Evolutionary conservation across 495 filamentous ascomycete genomes (phyloP).

Genomic region (Parathielavia appendiculata): DNA sequence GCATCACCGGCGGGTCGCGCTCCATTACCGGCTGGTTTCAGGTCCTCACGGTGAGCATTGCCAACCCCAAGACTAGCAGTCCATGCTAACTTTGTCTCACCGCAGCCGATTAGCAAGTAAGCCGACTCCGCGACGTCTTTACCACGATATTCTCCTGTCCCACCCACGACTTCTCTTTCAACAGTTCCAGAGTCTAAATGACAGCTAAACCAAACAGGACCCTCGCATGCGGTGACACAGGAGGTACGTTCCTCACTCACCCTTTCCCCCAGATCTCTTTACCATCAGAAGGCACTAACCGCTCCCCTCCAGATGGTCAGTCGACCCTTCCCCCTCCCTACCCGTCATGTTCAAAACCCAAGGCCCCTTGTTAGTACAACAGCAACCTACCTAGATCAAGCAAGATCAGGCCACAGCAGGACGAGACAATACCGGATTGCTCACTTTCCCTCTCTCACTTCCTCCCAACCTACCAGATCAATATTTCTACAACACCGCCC

Average conservation of each 20-base stretch:
- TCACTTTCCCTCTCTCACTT: not conserved
- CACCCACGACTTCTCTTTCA: not conserved
- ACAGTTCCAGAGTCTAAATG: not conserved
- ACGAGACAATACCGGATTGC: too few species aligned
- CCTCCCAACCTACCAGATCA: conserved; percentile 2
- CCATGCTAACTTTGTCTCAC: not conserved
- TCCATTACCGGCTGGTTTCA: conserved; percentile 62
- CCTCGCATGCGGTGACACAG: conserved; percentile 33
- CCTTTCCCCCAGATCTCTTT: not conserved
- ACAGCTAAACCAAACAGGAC: conserved; percentile 14
- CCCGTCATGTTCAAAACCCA: too few species aligned
- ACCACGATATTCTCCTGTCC: too few species aligned
- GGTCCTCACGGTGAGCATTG: conserved; percentile 49
- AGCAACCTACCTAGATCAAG: not conserved
- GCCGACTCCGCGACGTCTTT: not conserved
- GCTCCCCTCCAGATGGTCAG: conserved; percentile 10
- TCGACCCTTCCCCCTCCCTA: not conserved
- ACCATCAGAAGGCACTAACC: not conserved
- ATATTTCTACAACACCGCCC: not conserved
- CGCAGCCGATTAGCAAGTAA: conserved; percentile 28
- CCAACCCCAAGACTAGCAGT: not conserved
- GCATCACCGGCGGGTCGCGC: conserved; percentile 33
- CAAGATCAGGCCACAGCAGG: not conserved
- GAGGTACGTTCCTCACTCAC: conserved; percentile 18
- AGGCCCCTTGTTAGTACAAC: too few species aligned